Percentiles rank a stretch among this genome's conserved stretches.
Evolutionary conservation across 2,329 filamentous ascomycete species (phyloP).

Genomic region (Stagonosporopsis chrysanthemi): DNA sequence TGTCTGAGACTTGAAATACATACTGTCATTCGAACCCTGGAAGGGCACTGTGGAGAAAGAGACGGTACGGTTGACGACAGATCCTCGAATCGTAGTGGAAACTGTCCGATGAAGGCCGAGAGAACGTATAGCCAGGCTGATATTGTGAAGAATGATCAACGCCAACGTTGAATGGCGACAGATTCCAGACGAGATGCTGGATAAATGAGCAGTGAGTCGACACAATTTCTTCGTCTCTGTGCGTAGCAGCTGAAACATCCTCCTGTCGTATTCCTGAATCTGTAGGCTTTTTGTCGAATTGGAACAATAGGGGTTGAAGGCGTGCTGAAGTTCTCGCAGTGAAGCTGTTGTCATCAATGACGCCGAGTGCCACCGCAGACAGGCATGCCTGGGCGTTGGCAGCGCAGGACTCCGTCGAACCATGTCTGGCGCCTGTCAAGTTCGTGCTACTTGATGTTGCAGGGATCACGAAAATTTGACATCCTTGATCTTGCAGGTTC

Average conservation of each 20-base stretch:
- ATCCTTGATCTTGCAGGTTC: constrained; percentile 3
- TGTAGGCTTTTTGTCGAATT: not conserved
- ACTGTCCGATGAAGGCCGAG: not conserved
- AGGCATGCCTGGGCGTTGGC: constrained; percentile 2
- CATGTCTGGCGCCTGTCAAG: constrained; percentile 9
- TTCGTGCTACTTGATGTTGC: not conserved
- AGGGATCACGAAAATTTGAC: constrained; percentile 1
- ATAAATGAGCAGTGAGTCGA: not conserved
- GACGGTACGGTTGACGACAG: not conserved
- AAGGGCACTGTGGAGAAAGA: not conserved
- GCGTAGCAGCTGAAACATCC: not conserved
- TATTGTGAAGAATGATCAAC: not conserved
- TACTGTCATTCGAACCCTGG: not conserved
- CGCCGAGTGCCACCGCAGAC: constrained; percentile 14
- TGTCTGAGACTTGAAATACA: not conserved
- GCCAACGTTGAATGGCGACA: constrained; percentile 1
- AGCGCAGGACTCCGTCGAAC: constrained; percentile 6
- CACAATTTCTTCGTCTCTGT: not conserved
- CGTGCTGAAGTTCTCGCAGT: constrained; percentile 1
- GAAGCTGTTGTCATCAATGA: constrained; percentile 16
- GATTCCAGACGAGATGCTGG: not conserved
- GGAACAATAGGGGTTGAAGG: constrained; percentile 9
- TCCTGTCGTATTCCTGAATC: not conserved
- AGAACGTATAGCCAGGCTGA: not conserved
- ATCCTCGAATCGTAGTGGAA: not conserved